These are phyloP conservation scores for Rugiboletus extremiorientalis DNA, from an alignment of 1,284 basidiomycete species.

Conservation along the genomic window DNA sequence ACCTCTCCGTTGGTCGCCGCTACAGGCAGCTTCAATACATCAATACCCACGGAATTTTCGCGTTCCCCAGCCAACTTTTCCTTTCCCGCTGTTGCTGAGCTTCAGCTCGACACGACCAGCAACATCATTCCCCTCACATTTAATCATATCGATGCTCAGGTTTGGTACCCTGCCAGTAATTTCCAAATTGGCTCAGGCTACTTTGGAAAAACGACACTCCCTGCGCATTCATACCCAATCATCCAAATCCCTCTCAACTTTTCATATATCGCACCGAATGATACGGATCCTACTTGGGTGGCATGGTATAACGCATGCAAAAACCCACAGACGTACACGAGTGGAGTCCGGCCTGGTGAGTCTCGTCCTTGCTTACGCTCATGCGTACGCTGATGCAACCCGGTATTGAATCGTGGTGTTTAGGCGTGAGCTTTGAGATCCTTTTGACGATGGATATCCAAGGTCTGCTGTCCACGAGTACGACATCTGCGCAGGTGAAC, in stretches of 20 bases:
- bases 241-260: constrained; percentile 78
- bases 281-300: constrained; percentile 78
- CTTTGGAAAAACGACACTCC: constrained; percentile 53
- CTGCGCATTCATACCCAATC: constrained; percentile 60
- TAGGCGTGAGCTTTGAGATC: constrained; percentile 66
- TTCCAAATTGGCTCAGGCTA: constrained; percentile 66
- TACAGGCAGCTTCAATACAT: constrained; percentile 51
- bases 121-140: constrained; percentile 79
- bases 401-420: background rate
- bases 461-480: constrained; percentile 59
- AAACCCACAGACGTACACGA: constrained; percentile 51
- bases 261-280: constrained; percentile 78
- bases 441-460: constrained; percentile 67
- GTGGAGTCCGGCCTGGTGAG: constrained; percentile 62
- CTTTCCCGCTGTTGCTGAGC: constrained; percentile 71
- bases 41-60: constrained; percentile 62
- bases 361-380: constrained; percentile 8
- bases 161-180: constrained; percentile 65
- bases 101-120: constrained; percentile 69
- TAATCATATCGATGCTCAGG: constrained; percentile 58
- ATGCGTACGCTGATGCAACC: background rate
- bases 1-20: constrained; percentile 58
- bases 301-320: constrained; percentile 81
- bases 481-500: constrained; percentile 56
- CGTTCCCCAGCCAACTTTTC: constrained; percentile 82